Base-by-base conservation (phyloP, 768 basidiomycete species). In the Lentinula lateritia region DNA sequence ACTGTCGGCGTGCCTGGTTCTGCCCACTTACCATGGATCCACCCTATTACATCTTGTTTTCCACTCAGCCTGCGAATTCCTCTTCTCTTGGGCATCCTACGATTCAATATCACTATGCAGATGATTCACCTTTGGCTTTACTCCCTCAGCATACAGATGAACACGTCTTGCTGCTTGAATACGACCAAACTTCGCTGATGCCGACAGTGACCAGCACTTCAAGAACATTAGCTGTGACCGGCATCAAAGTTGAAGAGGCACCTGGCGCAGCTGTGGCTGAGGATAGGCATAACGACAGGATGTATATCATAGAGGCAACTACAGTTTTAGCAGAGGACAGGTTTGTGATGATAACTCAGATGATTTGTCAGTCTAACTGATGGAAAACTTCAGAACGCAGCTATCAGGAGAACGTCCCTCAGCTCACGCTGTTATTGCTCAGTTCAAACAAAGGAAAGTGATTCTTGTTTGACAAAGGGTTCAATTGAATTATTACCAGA, bases 21-120 rank as follows among this genome's bases (percentile, higher is more conserved):
- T 42, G 5, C n/a, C 12, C 18, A 39, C n/a, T 10, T 45, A 59
- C 45, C 58, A 50, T 50, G 59, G 62, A 64, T 52, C 60, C 45
- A 16, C 91, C 92, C 18, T 84, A 80, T 73, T 93, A 90, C 66
- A 71, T 93, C 42, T 81, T 93, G 59, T 75, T 88, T 58, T 84
- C 88, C 23, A 73, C 76, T 35, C 68, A 70, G 54, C 55, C 78
- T 20, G 69, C 78, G 2, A 73, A 75, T 10, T 78, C 76, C 35
- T 75, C 75, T 34, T 75, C 80, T n/a, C 76, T 90, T 54, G 74
- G 80, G 10, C 92, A 93, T 68, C 89, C 90, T 5, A 74, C 77
- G 46, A 86, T 94, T 16, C 88, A 93, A 66, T 93, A 93, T 70
- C 88, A 90, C 66, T 93, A 90, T 68, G 81, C 84, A 18, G 90